Evolutionary conservation across 2,329 filamentous ascomycete genomes (phyloP).

Genomic region (Paraphaeosphaeria minitans): DNA sequence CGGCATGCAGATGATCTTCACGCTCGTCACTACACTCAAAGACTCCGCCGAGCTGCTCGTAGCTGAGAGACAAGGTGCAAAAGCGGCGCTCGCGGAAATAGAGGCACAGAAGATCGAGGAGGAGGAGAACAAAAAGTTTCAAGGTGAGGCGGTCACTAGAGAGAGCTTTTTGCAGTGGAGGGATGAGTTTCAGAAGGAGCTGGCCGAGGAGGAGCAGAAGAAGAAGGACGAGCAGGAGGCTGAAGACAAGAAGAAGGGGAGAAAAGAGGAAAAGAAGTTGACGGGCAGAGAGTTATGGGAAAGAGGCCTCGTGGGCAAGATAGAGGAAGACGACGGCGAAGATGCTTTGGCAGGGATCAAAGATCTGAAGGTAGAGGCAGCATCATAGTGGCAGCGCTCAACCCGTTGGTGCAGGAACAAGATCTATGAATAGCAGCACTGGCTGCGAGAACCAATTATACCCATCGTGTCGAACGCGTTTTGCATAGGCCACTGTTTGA

Average conservation of each 20-base stretch:
- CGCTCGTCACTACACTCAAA: slow-evolving; percentile 83
- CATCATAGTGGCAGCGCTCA: slow-evolving; percentile 21
- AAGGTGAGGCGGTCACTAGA: slow-evolving; percentile 84
- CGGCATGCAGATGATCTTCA: slow-evolving; percentile 98
- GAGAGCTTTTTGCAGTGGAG: slow-evolving; percentile 87
- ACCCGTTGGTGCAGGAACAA: neutral
- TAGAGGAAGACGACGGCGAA: slow-evolving; percentile 68
- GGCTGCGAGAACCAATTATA: slow-evolving; percentile 23
- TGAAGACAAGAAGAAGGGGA: slow-evolving; percentile 57
- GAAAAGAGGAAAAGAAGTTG: slow-evolving; percentile 80
- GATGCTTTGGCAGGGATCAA: slow-evolving; percentile 55
- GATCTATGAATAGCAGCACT: neutral
- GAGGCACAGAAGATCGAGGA: slow-evolving; percentile 71
- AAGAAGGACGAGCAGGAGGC: slow-evolving; percentile 73
- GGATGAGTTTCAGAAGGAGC: slow-evolving; percentile 75
- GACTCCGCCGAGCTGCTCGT: slow-evolving; percentile 89
- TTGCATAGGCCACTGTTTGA: neutral
- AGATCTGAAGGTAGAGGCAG: slow-evolving; percentile 54
- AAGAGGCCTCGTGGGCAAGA: slow-evolving; percentile 63
- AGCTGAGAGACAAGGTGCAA: slow-evolving; percentile 70
- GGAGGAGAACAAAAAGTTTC: slow-evolving; percentile 96
- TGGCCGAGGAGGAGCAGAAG: slow-evolving; percentile 69
- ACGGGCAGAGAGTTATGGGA: slow-evolving; percentile 62
- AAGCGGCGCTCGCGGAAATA: slow-evolving; percentile 58
- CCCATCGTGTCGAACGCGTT: slow-evolving; percentile 13